Evolutionary conservation across 139 green algal genomes (phyloP), one percentile per base, ranked within the genome.

Genomic region (Haematococcus lacustris): DNA sequence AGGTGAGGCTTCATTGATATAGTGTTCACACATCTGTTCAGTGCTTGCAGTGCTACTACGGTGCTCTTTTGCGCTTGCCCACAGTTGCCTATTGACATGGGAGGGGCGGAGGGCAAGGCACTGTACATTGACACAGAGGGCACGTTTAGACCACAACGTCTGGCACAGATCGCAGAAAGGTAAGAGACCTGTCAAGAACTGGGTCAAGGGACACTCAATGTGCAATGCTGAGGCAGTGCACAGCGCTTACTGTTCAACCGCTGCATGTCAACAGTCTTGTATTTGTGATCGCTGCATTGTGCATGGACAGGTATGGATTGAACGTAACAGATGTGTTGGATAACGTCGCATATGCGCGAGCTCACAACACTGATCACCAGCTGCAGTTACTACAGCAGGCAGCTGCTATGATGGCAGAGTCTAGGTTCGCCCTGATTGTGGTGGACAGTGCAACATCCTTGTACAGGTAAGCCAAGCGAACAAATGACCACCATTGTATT

Each of bases 41-140:
- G 13, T 57, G 47, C 21, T 57, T 57, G 13, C 47, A n/a, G n/a
- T n/a, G n/a, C n/a, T n/a, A n/a, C n/a, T n/a, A n/a, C n/a, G n/a
- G n/a, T n/a, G n/a, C n/a, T n/a, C n/a, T n/a, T n/a, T n/a, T 34
- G 4, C 21, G 53, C 53, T 34, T 30, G 21, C 53, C 21, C 26
- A 77, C 83, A 96, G 93, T 80, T 98, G 32, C 89, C 93, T 2
- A 81, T 94, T 28, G 88, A 96, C 40, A 86, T 93, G 74, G 96
- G 96, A 23, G 96, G 96, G 38, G 96, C 86, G 17, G 96, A 99
- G 76, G 96, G 96, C 76, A 98, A 98, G 79, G 92, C 88, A 3
- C 84, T 99, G 71, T 99, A 97, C 86, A 99, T 99, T 61, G 93
- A 98, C 88, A 98, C 94, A 9, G 94, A 98, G 79, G 94, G 93